These are phyloP conservation scores for Prunella vulgaris DNA, from an alignment of 257 asterid genomes.

Conservation along the genomic window DNA sequence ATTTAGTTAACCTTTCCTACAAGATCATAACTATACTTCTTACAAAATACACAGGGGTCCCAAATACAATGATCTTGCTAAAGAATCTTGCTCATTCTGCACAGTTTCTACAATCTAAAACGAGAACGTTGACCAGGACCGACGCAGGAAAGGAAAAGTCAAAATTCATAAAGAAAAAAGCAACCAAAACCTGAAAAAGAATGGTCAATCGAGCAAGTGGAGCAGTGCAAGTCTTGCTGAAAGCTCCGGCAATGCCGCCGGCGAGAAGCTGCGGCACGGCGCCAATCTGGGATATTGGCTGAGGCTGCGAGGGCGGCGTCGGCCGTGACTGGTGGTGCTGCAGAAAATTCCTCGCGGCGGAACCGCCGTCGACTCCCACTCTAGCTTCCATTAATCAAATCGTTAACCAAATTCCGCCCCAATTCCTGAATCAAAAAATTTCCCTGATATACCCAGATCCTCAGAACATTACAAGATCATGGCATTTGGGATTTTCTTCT, in stretches of 20 bases:
- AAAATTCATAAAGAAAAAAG: background rate
- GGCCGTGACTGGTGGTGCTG: slow-evolving; percentile 44
- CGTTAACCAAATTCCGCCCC: background rate
- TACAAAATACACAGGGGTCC: too few relatives aligned
- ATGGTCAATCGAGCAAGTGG: slow-evolving; percentile 90
- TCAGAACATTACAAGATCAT: background rate
- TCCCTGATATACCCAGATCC: background rate
- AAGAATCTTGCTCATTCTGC: background rate
- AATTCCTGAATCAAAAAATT: background rate
- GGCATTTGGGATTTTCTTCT: background rate
- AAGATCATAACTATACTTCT: background rate
- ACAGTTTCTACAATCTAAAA: background rate
- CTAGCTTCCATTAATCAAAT: slow-evolving; percentile 62
- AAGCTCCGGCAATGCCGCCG: slow-evolving; percentile 96
- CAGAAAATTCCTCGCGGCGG: slow-evolving; percentile 54
- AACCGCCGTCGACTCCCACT: slow-evolving; percentile 80
- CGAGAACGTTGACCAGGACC: background rate
- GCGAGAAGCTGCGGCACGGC: slow-evolving; percentile 89
- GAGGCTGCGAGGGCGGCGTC: background rate
- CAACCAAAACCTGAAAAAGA: slow-evolving; percentile 67
- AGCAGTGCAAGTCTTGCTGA: slow-evolving; percentile 94
- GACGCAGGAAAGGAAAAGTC: background rate
- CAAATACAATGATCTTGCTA: too few relatives aligned
- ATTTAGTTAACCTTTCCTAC: background rate
- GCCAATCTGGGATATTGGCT: slow-evolving; percentile 62